phyloP scores from a whole-genome alignment of 2,329 filamentous ascomycete species.

The Plectosphaerella cucumerina region DNA sequence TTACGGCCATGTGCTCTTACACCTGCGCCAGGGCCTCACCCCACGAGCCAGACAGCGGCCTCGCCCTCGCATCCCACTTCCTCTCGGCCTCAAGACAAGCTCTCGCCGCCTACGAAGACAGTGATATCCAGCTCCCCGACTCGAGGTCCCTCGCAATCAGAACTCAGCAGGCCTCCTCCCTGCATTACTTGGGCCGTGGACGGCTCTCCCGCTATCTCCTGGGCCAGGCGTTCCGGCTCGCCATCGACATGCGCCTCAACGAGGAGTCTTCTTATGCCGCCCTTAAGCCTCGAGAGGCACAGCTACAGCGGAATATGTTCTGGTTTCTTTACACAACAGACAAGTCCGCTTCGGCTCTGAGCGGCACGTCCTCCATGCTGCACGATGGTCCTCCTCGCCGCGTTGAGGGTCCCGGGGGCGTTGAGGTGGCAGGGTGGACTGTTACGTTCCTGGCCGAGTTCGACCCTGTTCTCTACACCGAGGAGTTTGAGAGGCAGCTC shows the following conservation, averaged over 20 bases:
- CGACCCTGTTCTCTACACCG: neutral
- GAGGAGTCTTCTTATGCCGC: constrained; percentile 32
- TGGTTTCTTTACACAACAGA: constrained; percentile 37
- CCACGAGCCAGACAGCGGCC: constrained; percentile 30
- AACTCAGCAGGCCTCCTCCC: constrained; percentile 40
- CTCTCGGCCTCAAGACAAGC: constrained; percentile 33
- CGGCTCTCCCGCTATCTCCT: constrained; percentile 41
- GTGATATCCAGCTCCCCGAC: constrained; percentile 35
- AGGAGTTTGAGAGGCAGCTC: constrained; percentile 2
- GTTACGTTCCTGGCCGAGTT: neutral
- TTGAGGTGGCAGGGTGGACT: neutral
- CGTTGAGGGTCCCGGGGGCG: constrained; percentile 27
- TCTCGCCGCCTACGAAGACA: constrained; percentile 32
- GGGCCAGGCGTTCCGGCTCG: constrained; percentile 36
- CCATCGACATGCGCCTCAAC: constrained; percentile 37
- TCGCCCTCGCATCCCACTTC: constrained; percentile 28
- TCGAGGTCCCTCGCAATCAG: constrained; percentile 38
- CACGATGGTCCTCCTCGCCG: constrained; percentile 36
- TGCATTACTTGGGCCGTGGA: constrained; percentile 37
- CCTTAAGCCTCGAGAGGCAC: constrained; percentile 29
- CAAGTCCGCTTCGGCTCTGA: constrained; percentile 33
- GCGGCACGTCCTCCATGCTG: constrained; percentile 37
- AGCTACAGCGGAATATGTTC: constrained; percentile 28
- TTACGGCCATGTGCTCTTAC: constrained; percentile 39
- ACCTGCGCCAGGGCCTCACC: constrained; percentile 36